These are phyloP conservation scores for Rhizopus sp. DNA, from an alignment of 371 early-diverging fungal genomes.

Conservation along the genomic window DNA sequence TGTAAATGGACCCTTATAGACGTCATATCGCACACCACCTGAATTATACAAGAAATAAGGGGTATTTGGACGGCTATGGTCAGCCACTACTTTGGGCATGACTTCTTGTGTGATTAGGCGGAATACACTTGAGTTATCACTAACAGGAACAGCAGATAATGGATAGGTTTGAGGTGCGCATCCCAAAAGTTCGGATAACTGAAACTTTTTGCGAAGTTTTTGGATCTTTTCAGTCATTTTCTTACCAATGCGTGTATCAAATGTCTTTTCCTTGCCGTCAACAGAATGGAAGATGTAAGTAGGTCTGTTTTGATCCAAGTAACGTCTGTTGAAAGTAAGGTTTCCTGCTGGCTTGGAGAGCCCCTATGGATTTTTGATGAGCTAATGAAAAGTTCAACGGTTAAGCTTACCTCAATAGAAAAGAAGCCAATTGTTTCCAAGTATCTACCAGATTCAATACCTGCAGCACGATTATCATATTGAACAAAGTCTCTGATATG, in stretches of 20 bases:
- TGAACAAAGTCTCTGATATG: conserved; percentile 59
- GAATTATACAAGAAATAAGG: conserved; percentile 47
- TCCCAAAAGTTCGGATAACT: conserved; percentile 42
- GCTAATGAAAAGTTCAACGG: not conserved
- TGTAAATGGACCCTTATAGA: conserved; percentile 56
- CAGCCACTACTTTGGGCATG: conserved; percentile 38
- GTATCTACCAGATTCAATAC: conserved; percentile 59
- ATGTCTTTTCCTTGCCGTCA: conserved; percentile 17
- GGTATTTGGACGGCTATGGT: conserved; percentile 40
- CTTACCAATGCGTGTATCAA: conserved; percentile 49
- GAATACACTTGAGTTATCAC: conserved; percentile 43
- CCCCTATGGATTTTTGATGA: conserved; percentile 14
- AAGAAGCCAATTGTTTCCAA: conserved; percentile 64
- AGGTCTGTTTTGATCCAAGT: conserved; percentile 59
- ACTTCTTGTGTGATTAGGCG: conserved; percentile 48
- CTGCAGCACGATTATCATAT: conserved; percentile 57
- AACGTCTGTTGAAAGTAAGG: conserved; percentile 57
- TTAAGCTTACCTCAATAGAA: conserved; percentile 42
- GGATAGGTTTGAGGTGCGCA: conserved; percentile 59
- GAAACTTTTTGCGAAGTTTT: conserved; percentile 32
- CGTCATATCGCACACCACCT: conserved; percentile 54
- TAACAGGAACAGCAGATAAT: conserved; percentile 40
- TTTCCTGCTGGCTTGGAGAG: conserved; percentile 23
- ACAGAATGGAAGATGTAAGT: conserved; percentile 59
- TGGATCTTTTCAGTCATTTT: conserved; percentile 47